Evolutionary conservation across 805 yeast species (phyloP).

Genomic region (Nakazawaea wickerhamii): DNA sequence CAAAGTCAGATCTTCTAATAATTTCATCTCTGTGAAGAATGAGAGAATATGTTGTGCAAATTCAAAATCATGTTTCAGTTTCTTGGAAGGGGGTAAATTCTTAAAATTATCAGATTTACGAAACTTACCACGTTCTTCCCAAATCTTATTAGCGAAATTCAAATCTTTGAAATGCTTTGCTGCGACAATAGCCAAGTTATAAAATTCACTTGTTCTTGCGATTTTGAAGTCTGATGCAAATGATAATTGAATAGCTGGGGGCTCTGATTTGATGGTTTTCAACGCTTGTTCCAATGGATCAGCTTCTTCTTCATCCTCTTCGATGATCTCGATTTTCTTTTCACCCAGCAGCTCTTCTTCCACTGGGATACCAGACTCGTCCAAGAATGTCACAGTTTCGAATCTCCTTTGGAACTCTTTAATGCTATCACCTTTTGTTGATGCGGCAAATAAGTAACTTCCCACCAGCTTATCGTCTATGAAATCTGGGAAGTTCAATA

Average conservation of each 20-base stretch:
- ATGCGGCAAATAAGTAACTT: slow-evolving; percentile 45
- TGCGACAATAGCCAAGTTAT: slow-evolving; percentile 60
- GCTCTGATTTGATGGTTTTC: slow-evolving; percentile 6
- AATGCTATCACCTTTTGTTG: slow-evolving; percentile 28
- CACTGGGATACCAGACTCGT: slow-evolving; percentile 22
- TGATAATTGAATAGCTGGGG: slow-evolving; percentile 12
- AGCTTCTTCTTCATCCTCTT: slow-evolving; percentile 14
- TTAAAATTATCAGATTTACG: slow-evolving; percentile 52
- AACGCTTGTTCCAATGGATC: slow-evolving; percentile 12
- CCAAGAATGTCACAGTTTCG: slow-evolving; percentile 30
- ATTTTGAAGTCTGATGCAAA: slow-evolving; percentile 21
- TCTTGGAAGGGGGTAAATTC: slow-evolving; percentile 27
- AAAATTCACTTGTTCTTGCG: slow-evolving; percentile 43
- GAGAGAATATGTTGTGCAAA: slow-evolving; percentile 72
- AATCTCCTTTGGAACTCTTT: slow-evolving; percentile 31
- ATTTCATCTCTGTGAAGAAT: slow-evolving; percentile 48
- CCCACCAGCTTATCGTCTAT: slow-evolving; percentile 40
- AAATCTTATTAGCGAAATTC: slow-evolving; percentile 56
- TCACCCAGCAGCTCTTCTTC: slow-evolving; percentile 18
- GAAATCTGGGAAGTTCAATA: slow-evolving; percentile 36
- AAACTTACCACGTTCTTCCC: slow-evolving; percentile 76
- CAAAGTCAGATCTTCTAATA: slow-evolving; percentile 64
- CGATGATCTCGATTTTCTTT: slow-evolving; percentile 14
- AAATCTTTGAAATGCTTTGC: slow-evolving; percentile 51
- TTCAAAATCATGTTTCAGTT: slow-evolving; percentile 47